Percentiles rank a stretch among this genome's conserved stretches.
phyloP scores from a whole-genome alignment of 352 stramenopile species.

The Globisporangium parvum region DNA sequence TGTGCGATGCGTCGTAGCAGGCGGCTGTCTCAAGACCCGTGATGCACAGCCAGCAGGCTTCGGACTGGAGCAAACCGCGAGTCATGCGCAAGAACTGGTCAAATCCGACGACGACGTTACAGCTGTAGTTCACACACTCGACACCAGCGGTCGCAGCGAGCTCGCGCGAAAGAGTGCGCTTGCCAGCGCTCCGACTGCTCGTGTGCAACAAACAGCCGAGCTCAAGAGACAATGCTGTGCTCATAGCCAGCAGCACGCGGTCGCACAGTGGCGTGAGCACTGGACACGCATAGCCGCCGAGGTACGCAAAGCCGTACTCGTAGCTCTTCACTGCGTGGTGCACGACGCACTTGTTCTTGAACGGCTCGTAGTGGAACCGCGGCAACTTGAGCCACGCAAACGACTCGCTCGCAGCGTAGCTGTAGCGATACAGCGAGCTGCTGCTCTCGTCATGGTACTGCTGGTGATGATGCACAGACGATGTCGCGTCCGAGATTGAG shows the following conservation, averaged over 20 bases:
- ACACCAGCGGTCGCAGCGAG: slow-evolving; percentile 37
- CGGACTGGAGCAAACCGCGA: slow-evolving; percentile 30
- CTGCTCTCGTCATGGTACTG: slow-evolving; percentile 19
- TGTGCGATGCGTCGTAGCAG: slow-evolving; percentile 4
- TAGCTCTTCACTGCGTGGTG: slow-evolving; percentile 55
- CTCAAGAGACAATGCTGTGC: slow-evolving; percentile 45
- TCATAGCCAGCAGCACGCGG: slow-evolving; percentile 48
- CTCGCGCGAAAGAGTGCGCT: slow-evolving; percentile 37
- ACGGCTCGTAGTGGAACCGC: slow-evolving; percentile 54
- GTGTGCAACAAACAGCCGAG: slow-evolving; percentile 41
- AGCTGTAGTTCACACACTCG: slow-evolving; percentile 37
- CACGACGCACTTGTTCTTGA: slow-evolving; percentile 46
- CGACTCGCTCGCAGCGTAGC: slow-evolving; percentile 34
- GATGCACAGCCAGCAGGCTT: slow-evolving; percentile 34
- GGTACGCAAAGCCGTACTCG: slow-evolving; percentile 59
- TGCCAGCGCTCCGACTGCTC: slow-evolving; percentile 18
- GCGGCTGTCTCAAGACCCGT: slow-evolving; percentile 25
- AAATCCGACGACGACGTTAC: slow-evolving; percentile 23
- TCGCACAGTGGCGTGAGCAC: slow-evolving; percentile 59
- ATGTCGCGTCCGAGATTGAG: slow-evolving; percentile 1
- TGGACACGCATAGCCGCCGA: slow-evolving; percentile 31
- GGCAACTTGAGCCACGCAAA: slow-evolving; percentile 62
- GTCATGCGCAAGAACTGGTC: slow-evolving; percentile 35
- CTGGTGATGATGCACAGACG: slow-evolving; percentile 4
- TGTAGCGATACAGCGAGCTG: slow-evolving; percentile 28